Base-by-base conservation (phyloP, 2,329 filamentous ascomycete genomes). In the Aspergillus texensis region DNA sequence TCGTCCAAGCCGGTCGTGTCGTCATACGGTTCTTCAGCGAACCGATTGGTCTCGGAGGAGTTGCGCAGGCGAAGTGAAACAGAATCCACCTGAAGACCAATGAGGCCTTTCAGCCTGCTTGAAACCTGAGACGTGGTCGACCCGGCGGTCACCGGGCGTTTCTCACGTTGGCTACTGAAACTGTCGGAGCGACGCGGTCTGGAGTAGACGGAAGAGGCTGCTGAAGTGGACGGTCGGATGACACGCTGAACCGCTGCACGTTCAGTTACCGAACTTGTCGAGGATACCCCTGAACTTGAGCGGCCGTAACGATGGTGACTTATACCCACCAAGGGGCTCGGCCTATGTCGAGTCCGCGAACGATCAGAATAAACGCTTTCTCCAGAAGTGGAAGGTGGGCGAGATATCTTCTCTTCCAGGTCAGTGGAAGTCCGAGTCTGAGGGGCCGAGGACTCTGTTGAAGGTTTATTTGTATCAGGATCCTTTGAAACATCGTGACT, bases 1-100 rank as follows among this genome's bases (percentile, higher is more conserved):
- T 93, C 86, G 72, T 95, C 92, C 71, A 95, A 90, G 69, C 91
- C 87, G 11, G 87, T 85, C 56, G 89, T 86, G 62, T 89, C 86
- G 53, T 87, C 86, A 8, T 71, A 72, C 21, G 74, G 75, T 26
- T 75, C 74, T 41, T 65, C 71, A 45, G 70, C 74, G 6, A 58
- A 70, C 52, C 72, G 69, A 60, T 72, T 77, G 12, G 75, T 73
- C 43, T 80, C 77, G 16, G 76, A 79, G 48, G 76, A 78, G 55
- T 71, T 76, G 26, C 77, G 76, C 36, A 74, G 65, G 58, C 70
- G 73, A 48, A 70, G 61, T 26, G 76, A 73, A 54, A 68, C 65
- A 30, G 72, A 66, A 9, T 77, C 74, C 8, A 67, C 70, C 10
- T 69, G 70, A 24, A 76, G 71, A 54, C 61, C 69, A 64, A 82